These are phyloP conservation scores for Melanogaster broomeanus DNA, from an alignment of 768 basidiomycete genomes.

Conservation along the genomic window DNA sequence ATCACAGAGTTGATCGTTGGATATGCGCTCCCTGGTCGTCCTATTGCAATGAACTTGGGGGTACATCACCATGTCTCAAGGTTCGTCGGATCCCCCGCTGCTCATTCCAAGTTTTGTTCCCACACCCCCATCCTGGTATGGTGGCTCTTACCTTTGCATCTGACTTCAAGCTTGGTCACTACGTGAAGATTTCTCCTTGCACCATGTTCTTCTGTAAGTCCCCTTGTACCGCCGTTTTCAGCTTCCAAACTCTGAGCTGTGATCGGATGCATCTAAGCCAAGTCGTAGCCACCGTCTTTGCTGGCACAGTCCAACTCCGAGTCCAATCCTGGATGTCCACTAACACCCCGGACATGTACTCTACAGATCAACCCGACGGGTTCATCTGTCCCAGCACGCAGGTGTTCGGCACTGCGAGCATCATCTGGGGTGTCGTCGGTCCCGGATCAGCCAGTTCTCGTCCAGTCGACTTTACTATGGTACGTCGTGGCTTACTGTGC, in stretches of 20 bases:
- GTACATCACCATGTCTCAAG: slow-evolving; percentile 61
- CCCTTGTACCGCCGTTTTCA: no score
- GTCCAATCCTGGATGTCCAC: slow-evolving; percentile 64
- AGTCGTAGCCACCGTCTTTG: slow-evolving; percentile 60
- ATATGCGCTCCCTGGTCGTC: slow-evolving; percentile 54
- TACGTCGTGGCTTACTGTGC: slow-evolving; percentile 10
- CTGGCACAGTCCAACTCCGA: slow-evolving; percentile 66
- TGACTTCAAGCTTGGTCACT: no score
- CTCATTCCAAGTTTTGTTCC: background rate
- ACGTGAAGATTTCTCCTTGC: no score
- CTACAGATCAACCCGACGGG: slow-evolving; percentile 37
- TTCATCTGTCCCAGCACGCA: slow-evolving; percentile 72
- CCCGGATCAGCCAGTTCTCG: slow-evolving; percentile 72
- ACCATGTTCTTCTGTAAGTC: slow-evolving; percentile 58
- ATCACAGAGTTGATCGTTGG: slow-evolving; percentile 76
- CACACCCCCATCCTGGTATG: no score
- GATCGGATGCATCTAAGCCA: slow-evolving; percentile 36
- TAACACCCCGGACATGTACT: slow-evolving; percentile 40
- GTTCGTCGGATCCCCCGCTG: background rate
- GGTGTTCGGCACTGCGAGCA: no score
- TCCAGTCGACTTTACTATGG: slow-evolving; percentile 60
- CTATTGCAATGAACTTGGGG: slow-evolving; percentile 76
- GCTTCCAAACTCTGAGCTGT: no score
- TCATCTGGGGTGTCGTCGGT: slow-evolving; percentile 84
- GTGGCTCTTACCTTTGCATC: slow-evolving; percentile 66